Percentiles rank a stretch among this genome's conserved stretches.
These are phyloP conservation scores for Alternaria arbusti DNA, from an alignment of 2,329 filamentous ascomycete genomes.

Conservation along the genomic window DNA sequence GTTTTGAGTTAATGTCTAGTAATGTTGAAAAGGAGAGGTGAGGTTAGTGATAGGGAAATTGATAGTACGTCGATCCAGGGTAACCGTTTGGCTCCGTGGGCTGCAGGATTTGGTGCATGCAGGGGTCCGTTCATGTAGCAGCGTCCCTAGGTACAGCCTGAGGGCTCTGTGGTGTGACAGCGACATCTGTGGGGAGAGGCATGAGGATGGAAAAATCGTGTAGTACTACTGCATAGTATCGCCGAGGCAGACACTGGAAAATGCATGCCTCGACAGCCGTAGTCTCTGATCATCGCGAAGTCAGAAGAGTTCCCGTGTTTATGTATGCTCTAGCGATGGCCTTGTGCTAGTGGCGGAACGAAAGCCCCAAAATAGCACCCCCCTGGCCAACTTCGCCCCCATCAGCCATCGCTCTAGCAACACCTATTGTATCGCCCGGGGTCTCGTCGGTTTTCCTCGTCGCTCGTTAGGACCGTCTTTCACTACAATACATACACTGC, in stretches of 20 bases:
- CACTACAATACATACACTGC: constrained; percentile 1
- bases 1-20: neutral
- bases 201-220: neutral
- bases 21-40: neutral
- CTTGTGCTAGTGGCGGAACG: constrained; percentile 5
- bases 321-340: constrained; percentile 12
- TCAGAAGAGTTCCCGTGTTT: neutral
- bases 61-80: neutral
- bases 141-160: constrained; percentile 1
- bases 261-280: neutral
- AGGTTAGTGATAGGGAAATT: neutral
- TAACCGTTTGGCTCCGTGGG: neutral
- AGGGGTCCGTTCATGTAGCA: neutral
- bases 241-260: neutral
- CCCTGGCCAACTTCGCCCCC: constrained; percentile 12
- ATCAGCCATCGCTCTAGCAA: constrained; percentile 25
- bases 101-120: neutral
- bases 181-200: neutral
- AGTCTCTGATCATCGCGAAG: neutral
- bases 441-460: constrained; percentile 14
- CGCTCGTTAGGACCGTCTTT: constrained; percentile 28
- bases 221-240: neutral
- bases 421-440: constrained; percentile 16
- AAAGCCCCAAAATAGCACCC: constrained; percentile 21
- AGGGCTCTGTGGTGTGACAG: neutral